These are phyloP conservation scores for Chamaecyparis obtusa DNA, from an alignment of 75 land plant species.

Conservation along the genomic window DNA sequence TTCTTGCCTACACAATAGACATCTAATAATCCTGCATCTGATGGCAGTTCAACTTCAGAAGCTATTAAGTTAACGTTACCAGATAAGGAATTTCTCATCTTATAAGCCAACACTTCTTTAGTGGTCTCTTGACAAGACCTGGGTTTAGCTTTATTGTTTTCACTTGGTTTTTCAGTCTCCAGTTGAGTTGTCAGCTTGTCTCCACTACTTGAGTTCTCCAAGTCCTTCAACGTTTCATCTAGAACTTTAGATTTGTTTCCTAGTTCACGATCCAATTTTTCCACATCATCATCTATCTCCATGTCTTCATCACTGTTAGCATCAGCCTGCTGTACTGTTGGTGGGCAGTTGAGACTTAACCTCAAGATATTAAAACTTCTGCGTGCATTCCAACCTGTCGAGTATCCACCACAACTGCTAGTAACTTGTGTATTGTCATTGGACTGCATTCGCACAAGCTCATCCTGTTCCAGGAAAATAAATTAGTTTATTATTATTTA, in stretches of 20 bases:
- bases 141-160: background rate
- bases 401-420: slow-evolving; percentile 42
- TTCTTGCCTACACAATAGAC: background rate
- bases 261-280: slow-evolving; percentile 25
- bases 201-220: background rate
- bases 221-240: background rate
- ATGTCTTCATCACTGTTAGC: slow-evolving; percentile 79
- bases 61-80: background rate
- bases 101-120: background rate
- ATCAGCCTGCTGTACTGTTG: slow-evolving; percentile 51
- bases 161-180: background rate
- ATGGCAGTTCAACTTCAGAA: background rate
- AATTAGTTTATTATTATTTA: background rate
- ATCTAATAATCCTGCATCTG: background rate
- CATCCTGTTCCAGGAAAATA: slow-evolving; percentile 60
- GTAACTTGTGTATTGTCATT: slow-evolving; percentile 31
- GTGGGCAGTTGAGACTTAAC: slow-evolving; percentile 69
- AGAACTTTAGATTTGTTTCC: slow-evolving; percentile 3
- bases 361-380: slow-evolving; percentile 78
- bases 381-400: slow-evolving; percentile 86
- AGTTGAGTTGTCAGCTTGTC: background rate
- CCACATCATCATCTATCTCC: slow-evolving; percentile 85
- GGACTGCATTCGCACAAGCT: slow-evolving; percentile 78
- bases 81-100: background rate
- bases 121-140: background rate